Evolutionary conservation across 208 protist genomes (phyloP).

Genomic region (Trypanosoma theileri): DNA sequence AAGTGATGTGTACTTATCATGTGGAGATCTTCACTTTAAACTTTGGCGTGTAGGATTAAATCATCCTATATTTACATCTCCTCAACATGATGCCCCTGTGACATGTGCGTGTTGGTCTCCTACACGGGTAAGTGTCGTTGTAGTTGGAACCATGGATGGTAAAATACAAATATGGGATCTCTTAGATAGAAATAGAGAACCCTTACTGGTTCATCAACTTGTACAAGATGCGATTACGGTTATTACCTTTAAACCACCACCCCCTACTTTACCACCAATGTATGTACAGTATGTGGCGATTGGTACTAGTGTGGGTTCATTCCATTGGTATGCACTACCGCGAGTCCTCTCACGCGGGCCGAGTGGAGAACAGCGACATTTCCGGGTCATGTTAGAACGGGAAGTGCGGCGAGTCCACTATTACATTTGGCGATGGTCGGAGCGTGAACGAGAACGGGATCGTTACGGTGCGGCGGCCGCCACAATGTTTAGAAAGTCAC

Average conservation of each 20-base stretch:
- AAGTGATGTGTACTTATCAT: slow-evolving; percentile 87
- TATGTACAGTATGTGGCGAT: slow-evolving; percentile 86
- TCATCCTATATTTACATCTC: slow-evolving; percentile 75
- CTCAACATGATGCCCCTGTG: slow-evolving; percentile 47
- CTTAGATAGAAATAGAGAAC: slow-evolving; percentile 88
- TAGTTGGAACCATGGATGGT: slow-evolving; percentile 82
- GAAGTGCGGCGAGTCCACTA: slow-evolving; percentile 87
- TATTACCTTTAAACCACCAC: slow-evolving; percentile 82
- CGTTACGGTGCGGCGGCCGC: slow-evolving; percentile 61
- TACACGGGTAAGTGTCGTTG: slow-evolving; percentile 67
- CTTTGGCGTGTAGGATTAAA: slow-evolving; percentile 83
- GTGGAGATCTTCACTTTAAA: slow-evolving; percentile 85
- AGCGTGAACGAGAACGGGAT: slow-evolving; percentile 77
- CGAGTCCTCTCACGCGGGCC: slow-evolving; percentile 70
- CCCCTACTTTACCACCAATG: slow-evolving; percentile 33
- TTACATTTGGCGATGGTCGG: slow-evolving; percentile 81
- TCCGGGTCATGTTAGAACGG: slow-evolving; percentile 83
- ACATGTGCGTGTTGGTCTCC: slow-evolving; percentile 89
- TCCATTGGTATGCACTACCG: slow-evolving; percentile 89
- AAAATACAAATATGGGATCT: slow-evolving; percentile 91
- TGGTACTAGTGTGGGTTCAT: slow-evolving; percentile 82
- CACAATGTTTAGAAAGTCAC: slow-evolving; percentile 37
- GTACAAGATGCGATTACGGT: slow-evolving; percentile 89
- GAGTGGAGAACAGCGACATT: slow-evolving; percentile 77
- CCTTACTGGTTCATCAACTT: slow-evolving; percentile 83